Conservation (phyloP, 495 filamentous ascomycete genomes). For the Penicillium riverlandense region DNA sequence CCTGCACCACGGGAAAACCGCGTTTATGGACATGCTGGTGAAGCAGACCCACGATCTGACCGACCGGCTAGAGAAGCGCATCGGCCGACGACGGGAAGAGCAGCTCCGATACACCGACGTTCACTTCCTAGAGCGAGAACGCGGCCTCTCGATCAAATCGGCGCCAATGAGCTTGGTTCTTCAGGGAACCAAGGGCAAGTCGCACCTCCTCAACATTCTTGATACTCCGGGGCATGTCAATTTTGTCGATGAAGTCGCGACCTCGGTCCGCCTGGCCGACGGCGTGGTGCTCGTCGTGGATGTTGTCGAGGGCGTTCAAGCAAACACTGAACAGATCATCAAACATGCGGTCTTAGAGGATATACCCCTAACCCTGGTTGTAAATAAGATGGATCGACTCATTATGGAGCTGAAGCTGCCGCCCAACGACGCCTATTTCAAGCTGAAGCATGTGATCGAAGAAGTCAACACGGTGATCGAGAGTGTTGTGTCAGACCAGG, state of each 20-base stretch:
- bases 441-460: constrained; percentile 94
- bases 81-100: constrained; percentile 77
- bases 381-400: constrained; percentile 96
- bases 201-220: constrained; percentile 89
- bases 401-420: constrained; percentile 94
- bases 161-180: constrained; percentile 92
- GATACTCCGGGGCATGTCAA: constrained; percentile 98
- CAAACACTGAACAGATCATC: constrained; percentile 94
- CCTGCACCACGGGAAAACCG: constrained; percentile 95
- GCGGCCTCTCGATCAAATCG: constrained; percentile 89
- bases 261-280: constrained; percentile 79
- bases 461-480: constrained; percentile 96
- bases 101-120: constrained; percentile 92
- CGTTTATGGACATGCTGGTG: constrained; percentile 97
- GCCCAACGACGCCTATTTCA: constrained; percentile 95
- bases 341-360: constrained; percentile 89
- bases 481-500: constrained; percentile 73
- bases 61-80: constrained; percentile 68
- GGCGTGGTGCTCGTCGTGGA: constrained; percentile 92
- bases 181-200: constrained; percentile 82
- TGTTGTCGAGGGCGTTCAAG: constrained; percentile 95
- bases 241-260: constrained; percentile 93
- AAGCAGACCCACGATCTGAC: constrained; percentile 85
- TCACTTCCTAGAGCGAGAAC: constrained; percentile 78
- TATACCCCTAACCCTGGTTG: constrained; percentile 77